These are phyloP conservation scores for Neurospora sp. DNA, from an alignment of 2,329 filamentous ascomycete genomes.

Conservation along the genomic window DNA sequence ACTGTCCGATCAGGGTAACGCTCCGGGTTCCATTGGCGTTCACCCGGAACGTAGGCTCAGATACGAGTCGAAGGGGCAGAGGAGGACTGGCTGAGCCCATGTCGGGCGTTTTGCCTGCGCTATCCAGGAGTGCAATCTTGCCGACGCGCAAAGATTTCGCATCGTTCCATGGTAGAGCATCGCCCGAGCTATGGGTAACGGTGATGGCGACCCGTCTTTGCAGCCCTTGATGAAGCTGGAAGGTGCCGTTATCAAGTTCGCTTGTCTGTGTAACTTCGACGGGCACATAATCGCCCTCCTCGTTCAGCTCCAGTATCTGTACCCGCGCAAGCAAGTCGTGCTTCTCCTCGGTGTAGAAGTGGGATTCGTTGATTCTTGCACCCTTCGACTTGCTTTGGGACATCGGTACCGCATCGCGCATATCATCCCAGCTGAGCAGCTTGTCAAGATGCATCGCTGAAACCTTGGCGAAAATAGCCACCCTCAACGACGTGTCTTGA, in stretches of 20 bases:
- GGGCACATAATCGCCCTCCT: constrained; percentile 81
- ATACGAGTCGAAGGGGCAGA: constrained; percentile 65
- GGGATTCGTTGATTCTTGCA: constrained; percentile 74
- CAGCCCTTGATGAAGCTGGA: constrained; percentile 89
- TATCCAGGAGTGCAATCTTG: constrained; percentile 72
- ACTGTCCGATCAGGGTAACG: constrained; percentile 80
- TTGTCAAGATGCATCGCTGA: constrained; percentile 94
- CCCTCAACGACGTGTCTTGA: constrained; percentile 63
- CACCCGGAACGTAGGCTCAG: constrained; percentile 67
- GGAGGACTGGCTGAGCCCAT: constrained; percentile 62
- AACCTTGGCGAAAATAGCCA: constrained; percentile 85
- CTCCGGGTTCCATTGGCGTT: constrained; percentile 86
- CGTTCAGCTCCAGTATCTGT: constrained; percentile 84
- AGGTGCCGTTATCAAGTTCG: constrained; percentile 78
- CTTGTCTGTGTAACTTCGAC: constrained; percentile 85
- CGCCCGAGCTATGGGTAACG: constrained; percentile 83
- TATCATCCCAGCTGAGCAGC: constrained; percentile 96
- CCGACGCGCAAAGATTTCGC: constrained; percentile 69
- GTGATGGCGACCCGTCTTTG: constrained; percentile 82
- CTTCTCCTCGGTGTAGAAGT: constrained; percentile 87
- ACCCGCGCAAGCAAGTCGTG: constrained; percentile 85
- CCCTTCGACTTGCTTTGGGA: constrained; percentile 44
- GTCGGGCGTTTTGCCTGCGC: constrained; percentile 74
- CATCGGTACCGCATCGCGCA: constrained; percentile 66
- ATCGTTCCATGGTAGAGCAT: constrained; percentile 80